A percentile compares a stretch with the other conserved stretches of the same genome.
Evolutionary conservation across 345 rosid genomes (phyloP).

Genomic region (Eucalyptus tenuipes): DNA sequence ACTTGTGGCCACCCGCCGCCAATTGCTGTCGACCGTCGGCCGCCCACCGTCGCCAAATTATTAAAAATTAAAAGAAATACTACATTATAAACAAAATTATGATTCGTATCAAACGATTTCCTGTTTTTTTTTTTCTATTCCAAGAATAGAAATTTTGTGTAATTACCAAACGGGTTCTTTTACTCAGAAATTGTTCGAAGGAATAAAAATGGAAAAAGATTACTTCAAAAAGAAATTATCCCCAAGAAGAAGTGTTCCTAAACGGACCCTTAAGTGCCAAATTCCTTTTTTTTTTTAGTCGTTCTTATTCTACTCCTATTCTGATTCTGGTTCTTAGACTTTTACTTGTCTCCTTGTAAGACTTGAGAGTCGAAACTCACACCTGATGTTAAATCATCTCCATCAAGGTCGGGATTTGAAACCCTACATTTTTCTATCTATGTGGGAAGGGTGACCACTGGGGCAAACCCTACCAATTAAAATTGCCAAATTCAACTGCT

Average conservation of each 20-base stretch:
- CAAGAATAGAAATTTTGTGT: accelerated
- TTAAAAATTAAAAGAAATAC: too few species aligned
- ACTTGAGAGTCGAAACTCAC: accelerated
- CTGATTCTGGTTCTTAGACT: accelerated
- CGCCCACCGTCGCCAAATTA: accelerated
- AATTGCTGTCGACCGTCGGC: accelerated
- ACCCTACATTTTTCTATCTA: accelerated
- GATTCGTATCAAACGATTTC: accelerated
- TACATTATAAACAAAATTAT: too few species aligned
- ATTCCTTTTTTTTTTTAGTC: too few species aligned
- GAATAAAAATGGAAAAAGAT: too few species aligned
- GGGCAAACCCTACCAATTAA: accelerated
- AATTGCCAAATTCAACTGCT: too few species aligned
- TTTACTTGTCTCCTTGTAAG: accelerated
- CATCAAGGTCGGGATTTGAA: too few species aligned
- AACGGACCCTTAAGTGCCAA: too few species aligned
- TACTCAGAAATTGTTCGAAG: too few species aligned
- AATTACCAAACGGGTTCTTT: accelerated
- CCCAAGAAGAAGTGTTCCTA: accelerated
- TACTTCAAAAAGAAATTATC: too few species aligned
- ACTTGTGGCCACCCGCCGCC: accelerated
- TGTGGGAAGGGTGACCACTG: too few species aligned
- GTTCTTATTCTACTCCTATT: accelerated
- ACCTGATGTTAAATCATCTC: accelerated
- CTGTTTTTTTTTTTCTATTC: accelerated